phyloP scores from a whole-genome alignment of 805 yeast genomes.

The Saccharomyces paradoxus region DNA sequence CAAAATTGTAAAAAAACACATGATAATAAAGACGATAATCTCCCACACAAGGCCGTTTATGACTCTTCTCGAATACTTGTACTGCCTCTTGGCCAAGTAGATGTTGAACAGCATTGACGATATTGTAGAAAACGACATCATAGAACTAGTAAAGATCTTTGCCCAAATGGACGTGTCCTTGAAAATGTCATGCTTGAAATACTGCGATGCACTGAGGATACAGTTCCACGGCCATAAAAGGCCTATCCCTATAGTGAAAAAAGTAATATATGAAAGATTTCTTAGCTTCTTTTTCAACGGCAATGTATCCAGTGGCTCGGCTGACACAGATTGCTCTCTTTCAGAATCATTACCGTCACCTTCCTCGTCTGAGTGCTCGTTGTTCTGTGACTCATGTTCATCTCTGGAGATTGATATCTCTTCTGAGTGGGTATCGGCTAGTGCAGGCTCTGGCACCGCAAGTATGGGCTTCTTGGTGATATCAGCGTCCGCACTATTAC shows the following conservation, averaged over 20 bases:
- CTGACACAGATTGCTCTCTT: neutral
- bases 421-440: neutral
- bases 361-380: neutral
- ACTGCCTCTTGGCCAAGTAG: slow-evolving; percentile 58
- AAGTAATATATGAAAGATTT: slow-evolving; percentile 43
- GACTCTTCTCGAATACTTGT: slow-evolving; percentile 48
- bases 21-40: slow-evolving; percentile 44
- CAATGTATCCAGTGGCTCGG: neutral
- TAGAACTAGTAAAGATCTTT: slow-evolving; percentile 62
- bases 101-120: slow-evolving; percentile 53
- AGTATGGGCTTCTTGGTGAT: neutral
- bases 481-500: neutral
- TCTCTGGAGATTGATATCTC: neutral
- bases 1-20: slow-evolving; percentile 35
- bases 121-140: slow-evolving; percentile 80
- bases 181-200: slow-evolving; percentile 55
- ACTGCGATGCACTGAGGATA: slow-evolving; percentile 76
- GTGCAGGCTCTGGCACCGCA: neutral
- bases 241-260: slow-evolving; percentile 64
- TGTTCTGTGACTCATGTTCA: neutral
- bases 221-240: slow-evolving; percentile 97
- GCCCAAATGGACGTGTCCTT: slow-evolving; percentile 42
- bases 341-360: neutral
- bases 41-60: slow-evolving; percentile 53
- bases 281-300: slow-evolving; percentile 14